Evolutionary conservation across 768 basidiomycete genomes (phyloP), one percentile per base, ranked within the genome.

Genomic region (Lactifluus piperatus): DNA sequence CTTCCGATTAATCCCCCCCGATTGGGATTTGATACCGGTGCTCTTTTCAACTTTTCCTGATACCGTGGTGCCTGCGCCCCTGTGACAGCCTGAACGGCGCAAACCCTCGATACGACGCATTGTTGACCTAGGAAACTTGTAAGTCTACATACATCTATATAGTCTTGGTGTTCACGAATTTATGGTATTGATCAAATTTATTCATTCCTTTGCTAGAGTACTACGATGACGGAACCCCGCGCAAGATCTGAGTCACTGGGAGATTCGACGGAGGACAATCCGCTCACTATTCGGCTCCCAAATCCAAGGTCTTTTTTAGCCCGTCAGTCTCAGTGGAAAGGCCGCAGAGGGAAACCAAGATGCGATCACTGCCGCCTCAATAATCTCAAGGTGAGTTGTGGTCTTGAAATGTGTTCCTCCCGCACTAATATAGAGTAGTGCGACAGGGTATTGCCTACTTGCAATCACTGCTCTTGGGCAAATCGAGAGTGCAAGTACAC

Each of bases 291-390:
- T 65, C 76, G 80, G 58, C 85, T 86, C 64, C 84, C 84, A 3
- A 85, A 84, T 66, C 80, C 81, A 36, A 83, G 81, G 73, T 75
- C 81, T 52, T 85, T 80, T 70, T 79, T 82, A 79, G 82, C 79
- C 66, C 82, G 80, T 60, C 83, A 83, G 69, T 86, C 84, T 43
- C 81, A 82, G 56, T 87, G 85, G 85, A 84, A 85, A 62, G 84
- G 85, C 58, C 79, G 84, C 58, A 77, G 85, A 72, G 85, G 85
- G 52, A 87, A 87, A 67, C 84, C 85, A 64, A 77, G 85, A 50
- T 87, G 85, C 66, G 85, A 87, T 72, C 79, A 84, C 65, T 87
- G 85, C 72, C 82, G 85, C 32, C 67, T 80, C 56, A 83, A 83
- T 68, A 87, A 87, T 72, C 74, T 86, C 60, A 87, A 86, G 75